Percentiles rank a stretch among this genome's conserved stretches.
Evolutionary conservation across 75 land plant genomes (phyloP).

Genomic region (Larix kaempferi): DNA sequence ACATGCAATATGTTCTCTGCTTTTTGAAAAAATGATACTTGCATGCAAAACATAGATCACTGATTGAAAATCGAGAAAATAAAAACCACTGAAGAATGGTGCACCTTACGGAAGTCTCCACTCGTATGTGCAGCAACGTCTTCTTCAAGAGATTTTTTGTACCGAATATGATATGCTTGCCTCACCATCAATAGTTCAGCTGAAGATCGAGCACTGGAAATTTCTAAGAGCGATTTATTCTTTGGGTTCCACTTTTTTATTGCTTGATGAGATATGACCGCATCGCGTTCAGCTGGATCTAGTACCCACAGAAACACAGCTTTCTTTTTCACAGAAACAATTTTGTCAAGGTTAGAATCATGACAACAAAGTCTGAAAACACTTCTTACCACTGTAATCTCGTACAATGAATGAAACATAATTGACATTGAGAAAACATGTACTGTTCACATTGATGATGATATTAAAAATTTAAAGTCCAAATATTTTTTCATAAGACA

Average conservation of each 20-base stretch:
- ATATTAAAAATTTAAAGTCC: no score
- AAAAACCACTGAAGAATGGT: not conserved
- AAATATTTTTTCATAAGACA: no score
- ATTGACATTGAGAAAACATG: not conserved
- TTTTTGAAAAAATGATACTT: no score
- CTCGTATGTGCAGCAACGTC: constrained; percentile 47
- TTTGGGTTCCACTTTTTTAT: constrained; percentile 22
- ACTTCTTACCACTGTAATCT: not conserved
- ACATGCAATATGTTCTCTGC: no score
- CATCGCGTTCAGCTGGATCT: constrained; percentile 85
- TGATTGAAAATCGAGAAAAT: no score
- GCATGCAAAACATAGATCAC: no score
- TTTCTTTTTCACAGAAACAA: constrained; percentile 30
- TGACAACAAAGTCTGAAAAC: constrained; percentile 4
- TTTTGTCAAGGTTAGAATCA: not conserved
- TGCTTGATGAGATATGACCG: constrained; percentile 38
- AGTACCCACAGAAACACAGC: constrained; percentile 59
- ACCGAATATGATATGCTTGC: constrained; percentile 51
- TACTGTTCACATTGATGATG: no score
- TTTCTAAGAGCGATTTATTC: constrained; percentile 47
- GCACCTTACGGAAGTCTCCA: constrained; percentile 56
- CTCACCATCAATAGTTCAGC: constrained; percentile 42
- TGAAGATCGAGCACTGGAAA: constrained; percentile 43
- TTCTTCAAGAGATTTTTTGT: constrained; percentile 62
- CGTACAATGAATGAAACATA: not conserved